Evolutionary conservation across 331 rosid species (phyloP).

Genomic region (Erythrophleum ivorense): DNA sequence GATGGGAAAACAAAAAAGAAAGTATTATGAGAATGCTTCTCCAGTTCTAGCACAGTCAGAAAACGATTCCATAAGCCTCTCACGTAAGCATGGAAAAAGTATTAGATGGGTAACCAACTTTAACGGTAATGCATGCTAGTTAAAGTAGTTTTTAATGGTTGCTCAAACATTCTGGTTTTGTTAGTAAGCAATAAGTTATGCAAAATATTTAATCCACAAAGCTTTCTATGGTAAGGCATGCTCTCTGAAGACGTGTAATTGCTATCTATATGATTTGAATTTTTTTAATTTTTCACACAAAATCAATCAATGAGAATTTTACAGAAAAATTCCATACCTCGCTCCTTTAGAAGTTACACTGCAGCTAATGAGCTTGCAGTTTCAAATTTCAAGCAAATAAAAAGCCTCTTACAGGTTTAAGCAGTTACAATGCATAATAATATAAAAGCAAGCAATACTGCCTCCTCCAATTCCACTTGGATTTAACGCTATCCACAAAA

Average conservation of each 20-base stretch:
- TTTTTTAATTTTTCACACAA: neutral
- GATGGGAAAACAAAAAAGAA: neutral
- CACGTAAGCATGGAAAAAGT: neutral
- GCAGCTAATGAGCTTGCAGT: slow-evolving; percentile 16
- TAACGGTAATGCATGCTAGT: neutral
- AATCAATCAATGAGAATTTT: neutral
- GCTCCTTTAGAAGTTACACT: neutral
- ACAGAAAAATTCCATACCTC: neutral
- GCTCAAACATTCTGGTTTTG: neutral
- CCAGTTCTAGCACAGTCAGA: slow-evolving; percentile 15
- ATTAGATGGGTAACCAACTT: neutral
- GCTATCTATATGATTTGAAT: slow-evolving; percentile 20
- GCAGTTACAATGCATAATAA: neutral
- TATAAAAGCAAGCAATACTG: slow-evolving; percentile 1
- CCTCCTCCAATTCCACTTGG: neutral
- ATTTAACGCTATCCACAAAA: slow-evolving; percentile 26
- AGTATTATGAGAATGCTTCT: slow-evolving; percentile 3
- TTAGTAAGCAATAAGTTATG: neutral
- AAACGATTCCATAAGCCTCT: neutral
- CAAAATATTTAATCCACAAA: neutral
- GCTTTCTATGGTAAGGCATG: slow-evolving; percentile 3
- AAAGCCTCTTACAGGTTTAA: neutral
- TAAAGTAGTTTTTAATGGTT: neutral
- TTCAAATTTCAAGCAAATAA: neutral
- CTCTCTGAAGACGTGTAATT: neutral